phyloP scores from a whole-genome alignment of 495 filamentous ascomycete species.

The Penicillium chermesinum region DNA sequence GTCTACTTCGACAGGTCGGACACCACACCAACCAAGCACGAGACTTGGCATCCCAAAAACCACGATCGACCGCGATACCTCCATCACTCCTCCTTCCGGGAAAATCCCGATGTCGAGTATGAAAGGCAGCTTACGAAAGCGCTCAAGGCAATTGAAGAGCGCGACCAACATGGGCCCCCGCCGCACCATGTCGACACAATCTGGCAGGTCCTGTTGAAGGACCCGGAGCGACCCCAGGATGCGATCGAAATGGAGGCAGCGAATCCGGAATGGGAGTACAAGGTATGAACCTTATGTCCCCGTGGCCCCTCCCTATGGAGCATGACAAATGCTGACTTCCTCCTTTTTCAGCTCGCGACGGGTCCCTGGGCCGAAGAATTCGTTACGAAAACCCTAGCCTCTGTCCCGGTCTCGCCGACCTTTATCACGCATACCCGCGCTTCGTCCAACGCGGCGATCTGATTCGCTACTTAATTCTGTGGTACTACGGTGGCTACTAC shows the following conservation, averaged over 20 bases:
- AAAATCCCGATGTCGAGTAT: slow-evolving; percentile 24
- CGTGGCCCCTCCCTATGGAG: neutral
- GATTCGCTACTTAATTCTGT: slow-evolving; percentile 45
- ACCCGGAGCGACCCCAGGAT: slow-evolving; percentile 19
- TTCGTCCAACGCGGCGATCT: slow-evolving; percentile 43
- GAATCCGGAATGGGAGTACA: slow-evolving; percentile 32
- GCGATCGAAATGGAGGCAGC: slow-evolving; percentile 23
- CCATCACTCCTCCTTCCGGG: slow-evolving; percentile 30
- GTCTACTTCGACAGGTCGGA: neutral
- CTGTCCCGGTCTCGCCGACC: slow-evolving; percentile 23
- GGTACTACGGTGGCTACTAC: slow-evolving; percentile 49
- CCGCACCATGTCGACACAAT: slow-evolving; percentile 17
- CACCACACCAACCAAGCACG: neutral
- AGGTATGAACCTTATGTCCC: slow-evolving; percentile 12
- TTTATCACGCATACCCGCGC: slow-evolving; percentile 33
- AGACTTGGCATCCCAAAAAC: neutral
- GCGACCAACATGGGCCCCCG: slow-evolving; percentile 6
- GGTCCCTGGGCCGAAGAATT: slow-evolving; percentile 28
- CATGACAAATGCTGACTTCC: neutral
- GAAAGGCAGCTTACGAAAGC: slow-evolving; percentile 24
- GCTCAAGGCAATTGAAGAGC: slow-evolving; percentile 22
- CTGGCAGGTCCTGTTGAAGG: slow-evolving; percentile 33
- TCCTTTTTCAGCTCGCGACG: slow-evolving; percentile 18
- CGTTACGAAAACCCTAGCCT: slow-evolving; percentile 21
- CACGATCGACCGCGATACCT: slow-evolving; percentile 26